Percentiles rank a stretch among this genome's conserved stretches.
These are phyloP conservation scores for Salvia rosmarinus DNA, from an alignment of 257 asterid genomes.

Conservation along the genomic window DNA sequence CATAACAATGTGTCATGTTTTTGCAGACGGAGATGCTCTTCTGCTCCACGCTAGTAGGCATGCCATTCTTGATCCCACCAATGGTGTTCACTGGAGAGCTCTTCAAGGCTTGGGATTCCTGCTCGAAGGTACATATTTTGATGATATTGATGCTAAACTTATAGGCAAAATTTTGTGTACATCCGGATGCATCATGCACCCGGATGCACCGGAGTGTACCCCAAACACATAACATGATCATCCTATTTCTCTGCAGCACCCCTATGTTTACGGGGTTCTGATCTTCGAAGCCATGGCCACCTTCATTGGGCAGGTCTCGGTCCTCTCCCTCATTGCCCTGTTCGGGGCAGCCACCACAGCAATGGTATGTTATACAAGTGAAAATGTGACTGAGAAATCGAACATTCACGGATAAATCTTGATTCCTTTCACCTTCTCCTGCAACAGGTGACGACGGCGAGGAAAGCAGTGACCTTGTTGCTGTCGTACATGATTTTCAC, in stretches of 20 bases:
- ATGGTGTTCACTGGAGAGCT: constrained; percentile 89
- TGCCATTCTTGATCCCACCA: constrained; percentile 94
- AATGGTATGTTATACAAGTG: constrained; percentile 53
- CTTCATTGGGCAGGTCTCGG: constrained; percentile 87
- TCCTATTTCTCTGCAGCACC: constrained; percentile 62
- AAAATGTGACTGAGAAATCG: not conserved
- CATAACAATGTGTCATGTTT: not conserved
- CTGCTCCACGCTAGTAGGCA: constrained; percentile 93
- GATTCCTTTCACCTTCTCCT: not conserved
- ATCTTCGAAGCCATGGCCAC: constrained; percentile 96
- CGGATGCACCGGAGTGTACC: too few relatives aligned
- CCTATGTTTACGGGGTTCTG: constrained; percentile 84
- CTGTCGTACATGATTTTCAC: constrained; percentile 88
- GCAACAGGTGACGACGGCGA: constrained; percentile 84
- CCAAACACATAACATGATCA: not conserved
- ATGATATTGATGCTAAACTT: too few relatives aligned
- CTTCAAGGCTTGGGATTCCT: constrained; percentile 75
- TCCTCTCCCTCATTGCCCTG: constrained; percentile 85
- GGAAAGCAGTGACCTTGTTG: constrained; percentile 85
- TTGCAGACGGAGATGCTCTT: constrained; percentile 91
- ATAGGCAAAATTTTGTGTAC: too few relatives aligned
- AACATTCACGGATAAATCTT: not conserved
- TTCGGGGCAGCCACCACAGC: constrained; percentile 98
- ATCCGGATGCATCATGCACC: too few relatives aligned
- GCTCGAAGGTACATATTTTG: constrained; percentile 58